Evolutionary conservation across 306 rosid species (phyloP).

Genomic region (Styphnolobium japonicum): DNA sequence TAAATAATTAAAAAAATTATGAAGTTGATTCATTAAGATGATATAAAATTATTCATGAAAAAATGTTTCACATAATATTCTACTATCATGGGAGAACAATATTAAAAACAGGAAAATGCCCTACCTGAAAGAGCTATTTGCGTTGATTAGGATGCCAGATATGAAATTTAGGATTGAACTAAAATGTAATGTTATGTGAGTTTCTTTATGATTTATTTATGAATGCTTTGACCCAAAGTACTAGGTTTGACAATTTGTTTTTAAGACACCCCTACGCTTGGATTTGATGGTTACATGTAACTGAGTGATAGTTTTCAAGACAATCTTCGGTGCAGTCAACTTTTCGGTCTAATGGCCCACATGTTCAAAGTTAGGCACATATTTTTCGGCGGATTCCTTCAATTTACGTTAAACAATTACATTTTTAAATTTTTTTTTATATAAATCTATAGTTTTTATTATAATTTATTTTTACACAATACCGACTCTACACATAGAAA

Average conservation of each 20-base stretch:
- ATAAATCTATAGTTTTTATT: no score
- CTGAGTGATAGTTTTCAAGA: conserved; percentile 4
- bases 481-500: no score
- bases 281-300: background rate
- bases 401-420: background rate
- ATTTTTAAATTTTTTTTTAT: no score
- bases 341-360: background rate
- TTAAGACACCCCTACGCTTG: background rate
- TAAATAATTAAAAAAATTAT: no score
- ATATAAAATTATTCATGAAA: no score
- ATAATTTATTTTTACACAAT: no score
- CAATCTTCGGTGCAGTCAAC: background rate
- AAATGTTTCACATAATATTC: background rate
- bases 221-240: background rate
- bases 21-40: no score
- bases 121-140: background rate
- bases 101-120: background rate
- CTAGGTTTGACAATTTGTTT: background rate
- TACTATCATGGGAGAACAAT: background rate
- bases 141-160: background rate
- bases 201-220: background rate
- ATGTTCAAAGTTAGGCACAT: conserved; percentile 16
- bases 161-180: background rate
- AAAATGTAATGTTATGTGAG: background rate
- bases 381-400: background rate